Conservation (phyloP, 2,329 filamentous ascomycete genomes). For the Colletotrichum gloeosporioides region DNA sequence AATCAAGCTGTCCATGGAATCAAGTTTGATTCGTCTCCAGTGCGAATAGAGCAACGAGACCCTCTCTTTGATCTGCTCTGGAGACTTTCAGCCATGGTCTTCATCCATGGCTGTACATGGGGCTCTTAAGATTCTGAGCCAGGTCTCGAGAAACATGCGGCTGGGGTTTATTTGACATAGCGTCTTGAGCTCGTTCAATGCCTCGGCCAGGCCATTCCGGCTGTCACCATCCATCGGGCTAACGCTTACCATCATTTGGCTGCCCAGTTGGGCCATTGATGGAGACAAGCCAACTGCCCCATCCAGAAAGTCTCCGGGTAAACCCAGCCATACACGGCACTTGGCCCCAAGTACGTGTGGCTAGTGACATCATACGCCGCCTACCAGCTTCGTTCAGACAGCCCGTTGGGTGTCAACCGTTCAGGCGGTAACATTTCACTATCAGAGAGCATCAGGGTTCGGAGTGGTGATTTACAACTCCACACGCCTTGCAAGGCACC, state of each 20-base stretch:
- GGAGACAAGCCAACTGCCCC: conserved; percentile 9
- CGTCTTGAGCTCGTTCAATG: background rate
- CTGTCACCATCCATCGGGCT: background rate
- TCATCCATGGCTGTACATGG: background rate
- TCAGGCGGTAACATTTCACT: background rate
- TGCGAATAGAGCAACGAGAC: background rate
- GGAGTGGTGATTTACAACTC: background rate
- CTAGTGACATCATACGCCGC: conserved; percentile 8
- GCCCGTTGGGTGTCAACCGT: background rate
- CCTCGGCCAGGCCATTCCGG: background rate
- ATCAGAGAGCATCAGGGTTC: background rate
- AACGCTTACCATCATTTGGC: background rate
- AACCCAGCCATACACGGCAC: conserved; percentile 15
- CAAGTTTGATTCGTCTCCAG: background rate
- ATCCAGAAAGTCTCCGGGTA: conserved; percentile 1
- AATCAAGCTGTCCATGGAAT: background rate
- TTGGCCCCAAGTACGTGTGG: background rate
- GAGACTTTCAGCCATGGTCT: background rate
- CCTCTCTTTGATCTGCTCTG: background rate
- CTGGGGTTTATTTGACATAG: background rate
- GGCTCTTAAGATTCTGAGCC: background rate
- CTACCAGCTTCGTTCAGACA: background rate
- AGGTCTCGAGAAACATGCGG: background rate
- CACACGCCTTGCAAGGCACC: background rate
- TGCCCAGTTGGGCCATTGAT: conserved; percentile 3